Evolutionary conservation across 352 stramenopile species (phyloP).

Genomic region (Phytopythium oedochilum): DNA sequence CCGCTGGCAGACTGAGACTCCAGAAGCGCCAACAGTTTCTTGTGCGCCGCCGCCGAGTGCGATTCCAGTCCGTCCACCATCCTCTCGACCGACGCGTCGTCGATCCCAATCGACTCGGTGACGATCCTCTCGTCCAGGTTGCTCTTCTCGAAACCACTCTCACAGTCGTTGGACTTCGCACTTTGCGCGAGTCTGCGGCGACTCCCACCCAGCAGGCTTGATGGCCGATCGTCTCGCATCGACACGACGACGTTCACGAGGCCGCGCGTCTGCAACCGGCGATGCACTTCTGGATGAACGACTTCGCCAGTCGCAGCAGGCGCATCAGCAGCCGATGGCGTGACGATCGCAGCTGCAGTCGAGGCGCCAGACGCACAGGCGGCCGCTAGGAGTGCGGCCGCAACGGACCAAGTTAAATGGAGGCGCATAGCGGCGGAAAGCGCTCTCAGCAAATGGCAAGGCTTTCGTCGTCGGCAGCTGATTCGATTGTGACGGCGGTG

Average conservation of each 20-base stretch:
- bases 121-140: not conserved
- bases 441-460: too few relatives aligned
- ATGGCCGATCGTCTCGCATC: conserved; percentile 20
- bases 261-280: conserved; percentile 10
- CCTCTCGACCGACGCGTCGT: conserved; percentile 13
- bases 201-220: not conserved
- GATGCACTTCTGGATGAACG: conserved; percentile 12
- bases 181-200: not conserved
- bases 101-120: not conserved
- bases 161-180: not conserved
- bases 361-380: not conserved
- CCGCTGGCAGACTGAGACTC: not conserved
- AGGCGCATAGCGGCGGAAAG: not conserved
- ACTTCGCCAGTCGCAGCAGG: not conserved
- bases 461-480: too few relatives aligned
- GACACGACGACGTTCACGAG: conserved; percentile 28
- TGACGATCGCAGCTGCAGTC: not conserved
- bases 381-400: not conserved
- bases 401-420: not conserved
- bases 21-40: conserved; percentile 21
- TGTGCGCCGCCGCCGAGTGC: conserved; percentile 22
- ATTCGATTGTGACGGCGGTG: not conserved
- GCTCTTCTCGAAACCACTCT: not conserved
- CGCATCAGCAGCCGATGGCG: not conserved
- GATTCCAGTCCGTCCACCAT: conserved; percentile 24